These are phyloP conservation scores for Calonectria hongkongensis DNA, from an alignment of 2,329 filamentous ascomycete genomes.

Conservation along the genomic window DNA sequence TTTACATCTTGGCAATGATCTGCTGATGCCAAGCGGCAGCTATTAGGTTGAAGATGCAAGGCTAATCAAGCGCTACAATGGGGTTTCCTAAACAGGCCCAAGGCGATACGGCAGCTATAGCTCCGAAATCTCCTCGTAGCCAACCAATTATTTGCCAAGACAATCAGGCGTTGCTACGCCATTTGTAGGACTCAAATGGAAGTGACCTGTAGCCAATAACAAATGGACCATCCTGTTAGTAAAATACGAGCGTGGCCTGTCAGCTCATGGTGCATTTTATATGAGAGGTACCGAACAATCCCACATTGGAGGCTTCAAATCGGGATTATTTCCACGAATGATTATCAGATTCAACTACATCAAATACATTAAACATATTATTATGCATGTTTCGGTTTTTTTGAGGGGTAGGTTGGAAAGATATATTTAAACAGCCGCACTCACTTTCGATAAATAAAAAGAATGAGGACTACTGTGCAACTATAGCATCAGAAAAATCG, in stretches of 20 bases:
- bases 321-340: not conserved
- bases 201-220: not conserved
- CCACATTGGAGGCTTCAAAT: too few relatives aligned
- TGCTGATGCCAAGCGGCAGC: not conserved
- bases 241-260: not conserved
- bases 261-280: not conserved
- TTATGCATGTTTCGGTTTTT: not conserved
- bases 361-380: too few relatives aligned
- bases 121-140: not conserved
- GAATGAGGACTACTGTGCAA: too few relatives aligned
- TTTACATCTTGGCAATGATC: not conserved
- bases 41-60: not conserved
- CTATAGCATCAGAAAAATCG: too few relatives aligned
- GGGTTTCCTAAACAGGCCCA: not conserved
- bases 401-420: not conserved
- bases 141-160: not conserved
- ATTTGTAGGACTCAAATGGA: not conserved
- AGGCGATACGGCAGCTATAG: not conserved
- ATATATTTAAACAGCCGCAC: not conserved
- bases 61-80: not conserved
- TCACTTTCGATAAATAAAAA: not conserved
- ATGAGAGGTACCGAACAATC: too few relatives aligned
- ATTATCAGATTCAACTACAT: too few relatives aligned
- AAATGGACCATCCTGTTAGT: too few relatives aligned
- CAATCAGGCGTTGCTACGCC: too few relatives aligned